These are phyloP conservation scores for Melampsora larici-populina DNA, from an alignment of 1,284 basidiomycete genomes.

Conservation along the genomic window DNA sequence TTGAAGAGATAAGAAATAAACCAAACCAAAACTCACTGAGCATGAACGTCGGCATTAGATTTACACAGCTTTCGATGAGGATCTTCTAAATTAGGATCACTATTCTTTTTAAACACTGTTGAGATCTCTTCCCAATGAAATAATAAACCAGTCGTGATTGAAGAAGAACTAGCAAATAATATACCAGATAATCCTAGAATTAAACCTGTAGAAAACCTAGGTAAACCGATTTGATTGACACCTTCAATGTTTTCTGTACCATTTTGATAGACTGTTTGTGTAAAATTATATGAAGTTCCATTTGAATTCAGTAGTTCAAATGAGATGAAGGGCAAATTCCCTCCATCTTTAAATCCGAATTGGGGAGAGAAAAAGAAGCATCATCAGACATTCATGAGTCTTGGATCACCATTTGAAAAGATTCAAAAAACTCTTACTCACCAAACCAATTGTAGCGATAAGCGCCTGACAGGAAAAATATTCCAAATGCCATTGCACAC, in stretches of 20 bases:
- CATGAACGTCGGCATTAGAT: conserved; percentile 29
- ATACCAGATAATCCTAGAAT: conserved; percentile 34
- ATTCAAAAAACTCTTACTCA: not conserved
- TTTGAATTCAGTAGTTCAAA: conserved; percentile 31
- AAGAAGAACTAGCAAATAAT: conserved; percentile 24
- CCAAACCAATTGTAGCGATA: conserved; percentile 39
- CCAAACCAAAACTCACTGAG: conserved; percentile 11
- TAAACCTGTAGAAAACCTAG: conserved; percentile 29
- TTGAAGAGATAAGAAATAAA: not conserved
- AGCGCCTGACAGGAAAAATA: conserved; percentile 35
- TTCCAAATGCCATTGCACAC: conserved; percentile 14
- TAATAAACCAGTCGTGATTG: conserved; percentile 24
- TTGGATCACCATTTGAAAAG: not conserved
- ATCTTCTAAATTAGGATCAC: conserved; percentile 14
- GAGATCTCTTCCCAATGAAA: conserved; percentile 13
- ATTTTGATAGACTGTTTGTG: conserved; percentile 12
- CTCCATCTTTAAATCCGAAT: conserved; percentile 21
- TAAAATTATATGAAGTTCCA: conserved; percentile 24
- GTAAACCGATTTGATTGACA: conserved; percentile 26
- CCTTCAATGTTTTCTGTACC: conserved; percentile 23
- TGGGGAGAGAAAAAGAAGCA: too few species aligned
- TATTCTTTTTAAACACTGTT: conserved; percentile 7
- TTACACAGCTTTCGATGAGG: conserved; percentile 25
- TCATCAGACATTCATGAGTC: not conserved
- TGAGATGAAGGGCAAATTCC: conserved; percentile 41